These are phyloP conservation scores for Austroboletus niveus DNA, from an alignment of 1,284 basidiomycete genomes.

Conservation along the genomic window DNA sequence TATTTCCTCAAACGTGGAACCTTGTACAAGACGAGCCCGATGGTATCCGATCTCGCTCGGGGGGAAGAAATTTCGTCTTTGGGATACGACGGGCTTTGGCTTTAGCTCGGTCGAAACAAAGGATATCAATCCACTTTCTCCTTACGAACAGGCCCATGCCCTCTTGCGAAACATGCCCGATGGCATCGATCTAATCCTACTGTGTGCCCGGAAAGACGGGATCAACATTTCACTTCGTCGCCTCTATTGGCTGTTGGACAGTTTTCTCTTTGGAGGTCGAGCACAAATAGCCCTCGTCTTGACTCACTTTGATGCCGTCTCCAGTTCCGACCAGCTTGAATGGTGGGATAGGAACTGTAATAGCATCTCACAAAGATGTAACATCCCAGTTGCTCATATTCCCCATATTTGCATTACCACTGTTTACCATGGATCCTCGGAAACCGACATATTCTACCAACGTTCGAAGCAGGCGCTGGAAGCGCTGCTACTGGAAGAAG, in stretches of 20 bases:
- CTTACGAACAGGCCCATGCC: constrained; percentile 12
- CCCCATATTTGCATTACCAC: background rate
- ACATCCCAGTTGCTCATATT: constrained; percentile 2
- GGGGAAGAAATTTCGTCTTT: background rate
- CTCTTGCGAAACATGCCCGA: constrained; percentile 3
- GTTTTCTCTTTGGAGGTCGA: constrained; percentile 6
- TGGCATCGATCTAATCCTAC: constrained; percentile 6
- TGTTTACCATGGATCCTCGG: background rate
- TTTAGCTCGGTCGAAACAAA: background rate
- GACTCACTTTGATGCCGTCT: constrained; percentile 26
- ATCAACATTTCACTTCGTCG: background rate
- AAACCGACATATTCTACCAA: background rate
- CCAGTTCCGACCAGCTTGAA: background rate
- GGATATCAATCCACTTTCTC: background rate
- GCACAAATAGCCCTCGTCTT: constrained; percentile 31
- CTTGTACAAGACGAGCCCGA: background rate
- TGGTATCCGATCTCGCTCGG: background rate
- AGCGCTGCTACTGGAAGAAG: constrained; percentile 10
- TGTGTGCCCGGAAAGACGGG: constrained; percentile 8
- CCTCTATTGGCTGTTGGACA: constrained; percentile 5
- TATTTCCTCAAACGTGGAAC: background rate
- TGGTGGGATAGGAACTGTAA: constrained; percentile 8
- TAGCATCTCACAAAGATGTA: background rate
- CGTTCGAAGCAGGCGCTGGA: constrained; percentile 20
- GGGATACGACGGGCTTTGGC: background rate